Evolutionary conservation across 2,329 filamentous ascomycete genomes (phyloP).

Genomic region (Penicillium italicum): DNA sequence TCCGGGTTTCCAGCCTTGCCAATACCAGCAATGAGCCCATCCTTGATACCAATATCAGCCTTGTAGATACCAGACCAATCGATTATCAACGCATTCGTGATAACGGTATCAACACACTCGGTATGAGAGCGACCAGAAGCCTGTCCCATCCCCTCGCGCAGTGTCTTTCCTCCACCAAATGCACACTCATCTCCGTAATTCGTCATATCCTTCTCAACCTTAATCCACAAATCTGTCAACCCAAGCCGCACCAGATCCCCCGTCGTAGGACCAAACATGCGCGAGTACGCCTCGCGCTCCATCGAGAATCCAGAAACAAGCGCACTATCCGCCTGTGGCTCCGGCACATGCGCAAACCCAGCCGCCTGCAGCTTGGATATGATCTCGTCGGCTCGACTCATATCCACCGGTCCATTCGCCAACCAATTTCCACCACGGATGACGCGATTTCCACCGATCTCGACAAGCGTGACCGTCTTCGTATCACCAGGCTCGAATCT

Average conservation of each 20-base stretch:
- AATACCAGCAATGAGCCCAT: slow-evolving; percentile 80
- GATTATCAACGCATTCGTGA: slow-evolving; percentile 84
- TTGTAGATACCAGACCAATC: slow-evolving; percentile 95
- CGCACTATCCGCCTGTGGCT: slow-evolving; percentile 56
- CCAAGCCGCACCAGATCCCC: slow-evolving; percentile 82
- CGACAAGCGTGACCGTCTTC: slow-evolving; percentile 84
- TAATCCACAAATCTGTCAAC: slow-evolving; percentile 82
- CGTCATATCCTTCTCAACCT: slow-evolving; percentile 81
- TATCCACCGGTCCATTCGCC: slow-evolving; percentile 68
- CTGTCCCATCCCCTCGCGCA: slow-evolving; percentile 95
- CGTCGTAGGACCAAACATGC: slow-evolving; percentile 90
- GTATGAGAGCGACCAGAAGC: slow-evolving; percentile 70
- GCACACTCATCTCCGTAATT: slow-evolving; percentile 89
- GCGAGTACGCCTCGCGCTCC: slow-evolving; percentile 72
- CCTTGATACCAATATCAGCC: slow-evolving; percentile 89
- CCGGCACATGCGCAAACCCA: slow-evolving; percentile 73
- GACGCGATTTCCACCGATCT: slow-evolving; percentile 75
- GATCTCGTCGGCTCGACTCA: slow-evolving; percentile 61
- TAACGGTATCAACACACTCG: slow-evolving; percentile 75
- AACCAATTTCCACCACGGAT: slow-evolving; percentile 82
- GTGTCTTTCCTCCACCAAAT: slow-evolving; percentile 90
- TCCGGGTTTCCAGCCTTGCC: slow-evolving; percentile 98
- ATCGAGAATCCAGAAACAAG: slow-evolving; percentile 64
- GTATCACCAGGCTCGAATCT: slow-evolving; percentile 91
- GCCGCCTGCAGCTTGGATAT: slow-evolving; percentile 63